These are phyloP conservation scores for Tylopilus vinaceipallidus DNA, from an alignment of 768 basidiomycete genomes.

Conservation along the genomic window DNA sequence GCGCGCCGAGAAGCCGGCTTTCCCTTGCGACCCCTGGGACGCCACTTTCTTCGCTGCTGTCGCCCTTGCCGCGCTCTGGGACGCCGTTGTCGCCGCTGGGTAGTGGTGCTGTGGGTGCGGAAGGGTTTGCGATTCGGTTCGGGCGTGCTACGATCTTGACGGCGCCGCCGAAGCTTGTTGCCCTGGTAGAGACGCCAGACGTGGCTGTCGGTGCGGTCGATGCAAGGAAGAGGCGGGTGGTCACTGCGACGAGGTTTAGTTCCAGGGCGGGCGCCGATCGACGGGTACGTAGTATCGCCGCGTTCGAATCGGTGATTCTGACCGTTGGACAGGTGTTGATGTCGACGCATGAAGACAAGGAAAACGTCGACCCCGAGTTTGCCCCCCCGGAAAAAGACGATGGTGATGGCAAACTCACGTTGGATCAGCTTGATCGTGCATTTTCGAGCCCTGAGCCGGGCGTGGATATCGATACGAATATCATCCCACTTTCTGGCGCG, in stretches of 20 bases:
- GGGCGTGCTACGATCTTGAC: constrained; percentile 76
- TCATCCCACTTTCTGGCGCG: constrained; percentile 67
- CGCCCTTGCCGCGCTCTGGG: constrained; percentile 32
- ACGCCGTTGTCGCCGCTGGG: constrained; percentile 32
- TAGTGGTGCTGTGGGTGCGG: constrained; percentile 23
- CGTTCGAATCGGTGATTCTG: not conserved
- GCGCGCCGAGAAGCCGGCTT: constrained; percentile 43
- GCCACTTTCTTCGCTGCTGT: constrained; percentile 34
- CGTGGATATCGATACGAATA: constrained; percentile 63
- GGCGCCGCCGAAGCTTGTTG: constrained; percentile 80
- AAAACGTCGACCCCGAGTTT: constrained; percentile 16
- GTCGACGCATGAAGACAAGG: constrained; percentile 74
- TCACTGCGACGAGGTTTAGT: constrained; percentile 87
- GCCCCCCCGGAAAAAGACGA: constrained; percentile 23
- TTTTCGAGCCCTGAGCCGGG: constrained; percentile 29
- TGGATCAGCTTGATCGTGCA: constrained; percentile 13
- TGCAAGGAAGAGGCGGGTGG: constrained; percentile 76
- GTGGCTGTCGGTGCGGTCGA: constrained; percentile 90
- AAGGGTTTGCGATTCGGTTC: constrained; percentile 47
- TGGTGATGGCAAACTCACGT: not conserved
- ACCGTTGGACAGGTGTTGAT: constrained; percentile 61
- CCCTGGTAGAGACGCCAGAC: constrained; percentile 83
- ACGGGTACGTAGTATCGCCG: constrained; percentile 49
- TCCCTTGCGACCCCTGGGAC: constrained; percentile 42
- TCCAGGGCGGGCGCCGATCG: constrained; percentile 79